phyloP scores from a whole-genome alignment of 176 grass and related monocot species.

The Aegilops tauschii region DNA sequence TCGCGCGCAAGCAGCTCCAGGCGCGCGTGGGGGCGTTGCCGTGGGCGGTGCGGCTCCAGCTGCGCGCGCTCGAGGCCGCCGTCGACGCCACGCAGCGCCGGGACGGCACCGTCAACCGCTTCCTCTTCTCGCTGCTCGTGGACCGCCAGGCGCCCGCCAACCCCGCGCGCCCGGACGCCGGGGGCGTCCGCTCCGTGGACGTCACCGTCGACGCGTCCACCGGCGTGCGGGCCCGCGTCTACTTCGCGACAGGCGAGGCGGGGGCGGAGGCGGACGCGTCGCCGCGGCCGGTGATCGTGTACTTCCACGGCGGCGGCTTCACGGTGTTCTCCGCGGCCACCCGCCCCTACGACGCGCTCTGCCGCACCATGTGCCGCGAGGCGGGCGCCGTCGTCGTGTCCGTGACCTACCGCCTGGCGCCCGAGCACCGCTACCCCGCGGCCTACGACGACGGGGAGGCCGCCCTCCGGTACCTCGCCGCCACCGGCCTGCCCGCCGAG shows the following conservation, averaged over 20 bases:
- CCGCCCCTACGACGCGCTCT: slow-evolving; percentile 35
- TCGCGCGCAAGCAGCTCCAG: background rate
- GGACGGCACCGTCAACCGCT: slow-evolving; percentile 61
- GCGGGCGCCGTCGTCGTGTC: slow-evolving; percentile 24
- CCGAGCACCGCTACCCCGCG: slow-evolving; percentile 45
- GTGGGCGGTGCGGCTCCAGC: slow-evolving; percentile 14
- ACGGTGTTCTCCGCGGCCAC: slow-evolving; percentile 40
- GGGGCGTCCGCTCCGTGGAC: slow-evolving; percentile 47
- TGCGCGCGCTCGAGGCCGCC: slow-evolving; percentile 3
- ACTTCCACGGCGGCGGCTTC: slow-evolving; percentile 81
- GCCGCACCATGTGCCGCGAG: slow-evolving; percentile 44
- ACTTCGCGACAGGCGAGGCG: background rate
- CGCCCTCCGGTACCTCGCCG: slow-evolving; percentile 21
- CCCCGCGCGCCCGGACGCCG: slow-evolving; percentile 13
- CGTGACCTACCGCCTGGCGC: slow-evolving; percentile 51
- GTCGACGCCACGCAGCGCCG: slow-evolving; percentile 32
- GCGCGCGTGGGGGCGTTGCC: slow-evolving; percentile 15
- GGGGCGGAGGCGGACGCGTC: background rate
- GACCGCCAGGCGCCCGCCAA: slow-evolving; percentile 30
- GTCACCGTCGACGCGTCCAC: slow-evolving; percentile 28
- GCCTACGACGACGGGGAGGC: slow-evolving; percentile 38
- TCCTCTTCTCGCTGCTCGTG: slow-evolving; percentile 36
- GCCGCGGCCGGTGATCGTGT: slow-evolving; percentile 37
- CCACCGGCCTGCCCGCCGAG: background rate
- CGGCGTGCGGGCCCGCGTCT: slow-evolving; percentile 47